Conservation (phyloP, 805 yeast species). For the Saccharomycopsis olivae region DNA sequence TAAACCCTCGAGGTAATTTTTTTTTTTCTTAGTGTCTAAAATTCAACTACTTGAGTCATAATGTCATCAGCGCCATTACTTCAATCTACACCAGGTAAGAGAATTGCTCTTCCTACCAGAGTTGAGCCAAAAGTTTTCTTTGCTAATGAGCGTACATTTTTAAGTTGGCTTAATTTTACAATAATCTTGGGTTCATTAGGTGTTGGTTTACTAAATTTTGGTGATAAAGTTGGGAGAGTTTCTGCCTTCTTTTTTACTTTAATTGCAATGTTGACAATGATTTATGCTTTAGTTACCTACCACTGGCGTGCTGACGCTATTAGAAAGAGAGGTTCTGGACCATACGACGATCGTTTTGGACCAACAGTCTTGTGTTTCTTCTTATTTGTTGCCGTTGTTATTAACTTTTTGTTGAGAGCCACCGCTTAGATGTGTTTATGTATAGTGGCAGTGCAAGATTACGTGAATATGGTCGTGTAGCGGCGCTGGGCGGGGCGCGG, state of each 20-base stretch:
- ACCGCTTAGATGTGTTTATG: slow-evolving; percentile 35
- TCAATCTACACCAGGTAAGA: slow-evolving; percentile 71
- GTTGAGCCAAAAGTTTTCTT: slow-evolving; percentile 98
- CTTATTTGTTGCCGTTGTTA: slow-evolving; percentile 83
- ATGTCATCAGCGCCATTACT: slow-evolving; percentile 68
- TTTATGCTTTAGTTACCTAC: slow-evolving; percentile 87
- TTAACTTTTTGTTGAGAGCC: slow-evolving; percentile 81
- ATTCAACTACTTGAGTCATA: too few species aligned
- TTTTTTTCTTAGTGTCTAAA: too few species aligned
- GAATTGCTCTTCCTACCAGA: slow-evolving; percentile 95
- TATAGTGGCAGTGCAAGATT: neutral
- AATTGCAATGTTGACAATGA: slow-evolving; percentile 97
- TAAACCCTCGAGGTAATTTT: too few species aligned
- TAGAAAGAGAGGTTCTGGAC: slow-evolving; percentile 95
- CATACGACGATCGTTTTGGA: slow-evolving; percentile 98
- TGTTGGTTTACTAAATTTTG: slow-evolving; percentile 90
- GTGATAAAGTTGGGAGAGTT: slow-evolving; percentile 86
- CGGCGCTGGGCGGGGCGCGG: too few species aligned
- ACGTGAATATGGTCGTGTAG: too few species aligned
- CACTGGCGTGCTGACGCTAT: slow-evolving; percentile 99
- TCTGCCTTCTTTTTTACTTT: slow-evolving; percentile 91
- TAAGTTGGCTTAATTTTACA: slow-evolving; percentile 98
- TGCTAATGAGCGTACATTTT: slow-evolving; percentile 96
- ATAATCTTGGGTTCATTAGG: slow-evolving; percentile 95
- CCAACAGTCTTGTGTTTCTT: slow-evolving; percentile 96